Conservation (phyloP, 1,139 yeast genomes). For the Candida tropicalis region DNA sequence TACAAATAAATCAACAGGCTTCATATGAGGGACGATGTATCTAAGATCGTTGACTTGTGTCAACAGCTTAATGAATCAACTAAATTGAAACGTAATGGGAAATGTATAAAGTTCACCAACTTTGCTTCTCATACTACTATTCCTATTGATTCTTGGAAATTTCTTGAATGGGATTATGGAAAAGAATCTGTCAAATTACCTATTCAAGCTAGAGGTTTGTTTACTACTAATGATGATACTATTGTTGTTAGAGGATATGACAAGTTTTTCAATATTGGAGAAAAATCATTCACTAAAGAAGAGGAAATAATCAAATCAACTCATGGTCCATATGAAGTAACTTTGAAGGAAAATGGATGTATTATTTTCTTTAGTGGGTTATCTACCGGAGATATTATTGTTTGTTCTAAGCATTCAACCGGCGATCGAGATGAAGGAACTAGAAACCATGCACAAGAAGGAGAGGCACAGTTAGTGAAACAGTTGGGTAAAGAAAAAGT, state of each 20-base stretch:
- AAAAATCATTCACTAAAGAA: conserved; percentile 57
- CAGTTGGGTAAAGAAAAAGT: conserved; percentile 49
- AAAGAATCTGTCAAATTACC: conserved; percentile 57
- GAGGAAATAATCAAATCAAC: conserved; percentile 49
- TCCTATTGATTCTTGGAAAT: conserved; percentile 64
- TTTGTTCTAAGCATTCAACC: conserved; percentile 88
- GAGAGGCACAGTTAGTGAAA: conserved; percentile 56
- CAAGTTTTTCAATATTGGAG: conserved; percentile 86
- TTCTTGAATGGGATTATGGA: conserved; percentile 86
- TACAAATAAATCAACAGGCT: no score
- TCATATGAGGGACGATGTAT: conserved; percentile 19
- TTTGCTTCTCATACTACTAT: conserved; percentile 16
- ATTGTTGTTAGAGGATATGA: conserved; percentile 89
- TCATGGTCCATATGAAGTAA: conserved; percentile 75
- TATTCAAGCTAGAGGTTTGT: conserved; percentile 80
- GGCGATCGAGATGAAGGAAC: conserved; percentile 59
- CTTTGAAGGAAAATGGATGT: conserved; percentile 93
- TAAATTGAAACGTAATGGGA: conserved; percentile 26
- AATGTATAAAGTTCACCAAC: conserved; percentile 24
- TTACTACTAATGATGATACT: conserved; percentile 50
- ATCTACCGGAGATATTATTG: conserved; percentile 69
- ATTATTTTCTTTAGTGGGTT: conserved; percentile 82
- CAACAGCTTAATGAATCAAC: conserved; percentile 21
- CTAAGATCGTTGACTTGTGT: conserved; percentile 18
- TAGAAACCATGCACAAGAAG: conserved; percentile 76